Evolutionary conservation across 768 basidiomycete genomes (phyloP), one percentile per base, ranked within the genome.

Genomic region (Suillus fuscotomentosus): DNA sequence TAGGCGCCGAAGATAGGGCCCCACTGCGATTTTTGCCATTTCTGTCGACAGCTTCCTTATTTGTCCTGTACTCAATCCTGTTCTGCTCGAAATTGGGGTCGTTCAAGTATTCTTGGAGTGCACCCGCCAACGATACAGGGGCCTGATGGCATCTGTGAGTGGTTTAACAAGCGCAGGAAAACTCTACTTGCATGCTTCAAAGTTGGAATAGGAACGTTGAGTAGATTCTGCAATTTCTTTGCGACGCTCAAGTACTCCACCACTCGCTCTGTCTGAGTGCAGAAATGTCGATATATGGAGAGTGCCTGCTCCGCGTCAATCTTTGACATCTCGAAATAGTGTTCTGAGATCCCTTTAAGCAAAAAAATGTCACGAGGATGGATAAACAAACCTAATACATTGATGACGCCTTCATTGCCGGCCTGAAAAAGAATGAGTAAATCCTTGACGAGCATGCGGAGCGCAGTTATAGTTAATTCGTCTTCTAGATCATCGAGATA

Each of bases 251-350:
- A 85, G 70, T 89, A 99, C 71, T 97, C 96, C 4, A 97, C 93
- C 5, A 98, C 96, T 43, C 81, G 82, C 70, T 98, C 95, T 0
- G 97, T 95, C 75, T 99, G 94, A 59, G 85, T 88, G 78, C 96
- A 98, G 77, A 99, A 99, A 65, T 90, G 87, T 62, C 94, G 92
- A 80, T 99, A 99, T 66, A 99, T 88, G 20, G 79, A 76, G 31
- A 99, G 84, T 2, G 97, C 92, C 39, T 91, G 88, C 43, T 84
- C 79, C 0, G 97, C 97, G 72, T 99, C 97, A n/a, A 88, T 77
- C 67, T 92, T 91, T 0, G 95, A 94, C 97, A 99, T 99, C 74
- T 97, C 96, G 71, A 99, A 98, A 77, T 97, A 99, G 77, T 97
- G 91, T 72, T 98, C 97, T 88, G 66, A 31, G 38, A 31, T 60